phyloP scores from a whole-genome alignment of 306 rosid species.

The Biancaea sappan region DNA sequence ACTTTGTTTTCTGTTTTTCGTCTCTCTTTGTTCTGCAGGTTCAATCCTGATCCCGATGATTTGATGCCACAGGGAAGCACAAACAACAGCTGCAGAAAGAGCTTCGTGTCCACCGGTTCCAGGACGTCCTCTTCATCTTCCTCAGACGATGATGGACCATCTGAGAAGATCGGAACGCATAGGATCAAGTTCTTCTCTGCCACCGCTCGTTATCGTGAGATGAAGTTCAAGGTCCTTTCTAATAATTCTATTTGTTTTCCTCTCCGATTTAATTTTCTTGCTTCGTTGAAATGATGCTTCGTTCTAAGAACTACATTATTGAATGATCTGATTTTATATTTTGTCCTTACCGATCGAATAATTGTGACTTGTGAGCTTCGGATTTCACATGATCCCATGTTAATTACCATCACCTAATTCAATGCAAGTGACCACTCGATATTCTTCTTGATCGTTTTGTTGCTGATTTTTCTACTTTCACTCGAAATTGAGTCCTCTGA shows the following conservation, averaged over 20 bases:
- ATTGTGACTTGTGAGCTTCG: not conserved
- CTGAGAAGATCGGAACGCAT: constrained; percentile 41
- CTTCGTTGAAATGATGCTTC: not conserved
- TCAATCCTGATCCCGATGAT: constrained; percentile 19
- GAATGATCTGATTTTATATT: constrained; percentile 26
- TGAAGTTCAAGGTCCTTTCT: constrained; percentile 54
- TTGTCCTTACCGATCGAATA: not conserved
- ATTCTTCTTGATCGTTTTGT: no score
- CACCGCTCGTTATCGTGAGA: constrained; percentile 39
- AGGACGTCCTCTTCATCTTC: constrained; percentile 47
- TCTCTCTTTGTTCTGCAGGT: constrained; percentile 39
- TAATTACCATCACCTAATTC: no score
- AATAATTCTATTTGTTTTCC: not conserved
- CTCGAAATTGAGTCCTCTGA: no score
- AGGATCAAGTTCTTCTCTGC: constrained; percentile 37
- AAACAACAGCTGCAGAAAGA: constrained; percentile 31
- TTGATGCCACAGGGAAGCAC: constrained; percentile 32
- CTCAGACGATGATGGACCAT: constrained; percentile 46
- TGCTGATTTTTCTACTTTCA: no score
- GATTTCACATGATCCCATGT: no score
- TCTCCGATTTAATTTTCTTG: not conserved
- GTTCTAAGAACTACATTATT: not conserved
- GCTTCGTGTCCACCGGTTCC: constrained; percentile 33
- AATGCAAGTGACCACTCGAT: no score
- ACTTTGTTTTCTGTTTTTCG: constrained; percentile 28